Evolutionary conservation across 108 stramenopile species (phyloP).

Genomic region (Parmales sp.): DNA sequence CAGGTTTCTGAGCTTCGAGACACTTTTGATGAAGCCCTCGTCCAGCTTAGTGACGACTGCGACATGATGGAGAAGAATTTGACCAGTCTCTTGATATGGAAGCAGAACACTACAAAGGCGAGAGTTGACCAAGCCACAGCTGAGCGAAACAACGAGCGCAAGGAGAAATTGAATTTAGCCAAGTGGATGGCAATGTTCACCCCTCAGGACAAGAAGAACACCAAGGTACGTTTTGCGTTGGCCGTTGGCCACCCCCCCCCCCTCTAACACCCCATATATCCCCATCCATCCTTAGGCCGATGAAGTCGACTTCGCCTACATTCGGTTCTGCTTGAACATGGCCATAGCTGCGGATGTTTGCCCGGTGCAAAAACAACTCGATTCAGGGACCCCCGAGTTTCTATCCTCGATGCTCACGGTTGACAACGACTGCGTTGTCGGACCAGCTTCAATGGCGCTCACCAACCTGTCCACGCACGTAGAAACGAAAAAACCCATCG

Average conservation of each 20-base stretch:
- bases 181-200: slow-evolving; percentile 5
- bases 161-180: background rate
- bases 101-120: background rate
- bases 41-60: background rate
- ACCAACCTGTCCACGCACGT: background rate
- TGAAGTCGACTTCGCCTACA: slow-evolving; percentile 5
- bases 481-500: background rate
- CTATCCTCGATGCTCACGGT: background rate
- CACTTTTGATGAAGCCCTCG: slow-evolving; percentile 1
- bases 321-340: slow-evolving; percentile 3
- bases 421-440: slow-evolving; percentile 6
- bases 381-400: background rate
- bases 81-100: background rate
- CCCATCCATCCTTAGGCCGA: too few relatives aligned
- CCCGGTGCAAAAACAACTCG: background rate
- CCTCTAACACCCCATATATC: too few relatives aligned
- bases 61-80: background rate
- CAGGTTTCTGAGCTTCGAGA: background rate
- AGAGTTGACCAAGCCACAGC: background rate
- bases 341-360: background rate
- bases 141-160: background rate
- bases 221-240: too few relatives aligned
- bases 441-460: background rate
- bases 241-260: too few relatives aligned
- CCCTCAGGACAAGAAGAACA: background rate